phyloP scores from a whole-genome alignment of 768 basidiomycete genomes.

The Mycena kentingensis region DNA sequence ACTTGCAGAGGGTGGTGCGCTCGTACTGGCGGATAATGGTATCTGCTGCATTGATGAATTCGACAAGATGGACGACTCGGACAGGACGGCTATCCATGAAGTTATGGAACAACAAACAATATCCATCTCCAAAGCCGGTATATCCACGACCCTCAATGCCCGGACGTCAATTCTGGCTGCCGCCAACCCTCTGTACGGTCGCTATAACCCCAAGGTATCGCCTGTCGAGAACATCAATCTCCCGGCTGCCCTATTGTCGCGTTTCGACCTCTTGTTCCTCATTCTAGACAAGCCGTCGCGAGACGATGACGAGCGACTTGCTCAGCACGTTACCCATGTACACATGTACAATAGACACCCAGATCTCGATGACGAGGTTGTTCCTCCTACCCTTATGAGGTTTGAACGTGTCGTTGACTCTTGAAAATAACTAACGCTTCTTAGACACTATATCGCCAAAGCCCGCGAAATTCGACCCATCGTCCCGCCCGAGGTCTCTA shows the following conservation, averaged over 20 bases:
- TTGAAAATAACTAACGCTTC: slow-evolving; percentile 9
- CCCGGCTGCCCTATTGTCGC: slow-evolving; percentile 92
- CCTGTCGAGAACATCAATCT: slow-evolving; percentile 99
- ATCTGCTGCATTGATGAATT: slow-evolving; percentile 99
- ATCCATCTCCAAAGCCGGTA: slow-evolving; percentile 98
- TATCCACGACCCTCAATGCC: slow-evolving; percentile 97
- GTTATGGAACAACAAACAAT: slow-evolving; percentile 99
- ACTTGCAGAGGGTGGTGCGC: slow-evolving; percentile 91
- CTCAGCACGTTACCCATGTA: slow-evolving; percentile 96
- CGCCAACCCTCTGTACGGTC: slow-evolving; percentile 96
- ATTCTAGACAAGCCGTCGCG: slow-evolving; percentile 94
- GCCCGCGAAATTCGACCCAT: slow-evolving; percentile 87
- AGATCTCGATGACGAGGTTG: slow-evolving; percentile 76
- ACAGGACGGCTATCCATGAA: slow-evolving; percentile 98
- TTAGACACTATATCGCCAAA: slow-evolving; percentile 90
- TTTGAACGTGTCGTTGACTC: slow-evolving; percentile 33
- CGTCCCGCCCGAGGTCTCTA: slow-evolving; percentile 87
- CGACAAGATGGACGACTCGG: slow-evolving; percentile 99
- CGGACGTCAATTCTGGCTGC: slow-evolving; percentile 97
- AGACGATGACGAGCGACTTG: slow-evolving; percentile 94
- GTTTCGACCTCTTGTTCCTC: slow-evolving; percentile 95
- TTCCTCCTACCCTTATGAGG: slow-evolving; percentile 90
- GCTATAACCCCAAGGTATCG: slow-evolving; percentile 97
- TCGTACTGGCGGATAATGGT: slow-evolving; percentile 97
- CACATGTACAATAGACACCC: slow-evolving; percentile 97